These are phyloP conservation scores for Candolleomyces aberdarensis DNA, from an alignment of 768 basidiomycete genomes.

Conservation along the genomic window DNA sequence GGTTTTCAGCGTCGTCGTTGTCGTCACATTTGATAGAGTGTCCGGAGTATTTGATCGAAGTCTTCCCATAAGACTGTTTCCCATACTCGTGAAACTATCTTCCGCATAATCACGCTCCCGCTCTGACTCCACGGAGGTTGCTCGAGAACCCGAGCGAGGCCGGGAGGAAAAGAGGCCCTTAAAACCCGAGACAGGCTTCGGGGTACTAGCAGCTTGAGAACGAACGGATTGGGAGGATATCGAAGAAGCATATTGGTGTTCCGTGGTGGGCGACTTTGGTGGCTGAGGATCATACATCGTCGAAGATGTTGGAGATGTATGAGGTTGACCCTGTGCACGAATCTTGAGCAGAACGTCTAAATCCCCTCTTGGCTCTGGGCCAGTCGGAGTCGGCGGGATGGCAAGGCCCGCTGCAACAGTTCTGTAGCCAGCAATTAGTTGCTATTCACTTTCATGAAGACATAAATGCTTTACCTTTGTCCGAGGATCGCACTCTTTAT, in stretches of 20 bases:
- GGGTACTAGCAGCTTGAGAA: constrained; percentile 35
- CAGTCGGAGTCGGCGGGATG: constrained; percentile 35
- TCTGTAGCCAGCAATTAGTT: constrained; percentile 32
- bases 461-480: constrained; percentile 48
- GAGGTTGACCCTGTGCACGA: constrained; percentile 52
- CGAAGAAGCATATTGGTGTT: constrained; percentile 44
- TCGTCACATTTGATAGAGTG: constrained; percentile 19
- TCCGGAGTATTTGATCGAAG: constrained; percentile 39
- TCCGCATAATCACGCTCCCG: constrained; percentile 32
- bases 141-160: constrained; percentile 55
- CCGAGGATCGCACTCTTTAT: constrained; percentile 72
- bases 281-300: constrained; percentile 21
- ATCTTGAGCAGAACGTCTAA: constrained; percentile 84
- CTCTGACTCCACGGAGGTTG: constrained; percentile 35
- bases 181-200: constrained; percentile 52
- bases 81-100: constrained; percentile 52
- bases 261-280: constrained; percentile 24
- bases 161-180: constrained; percentile 58
- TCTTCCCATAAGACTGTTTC: constrained; percentile 53
- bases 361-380: constrained; percentile 66
- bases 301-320: constrained; percentile 12
- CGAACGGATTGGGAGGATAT: constrained; percentile 41
- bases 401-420: constrained; percentile 64
- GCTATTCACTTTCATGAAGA: constrained; percentile 4
- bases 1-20: background rate